These are phyloP conservation scores for Boletus edulis DNA, from an alignment of 768 basidiomycete species.

Conservation along the genomic window DNA sequence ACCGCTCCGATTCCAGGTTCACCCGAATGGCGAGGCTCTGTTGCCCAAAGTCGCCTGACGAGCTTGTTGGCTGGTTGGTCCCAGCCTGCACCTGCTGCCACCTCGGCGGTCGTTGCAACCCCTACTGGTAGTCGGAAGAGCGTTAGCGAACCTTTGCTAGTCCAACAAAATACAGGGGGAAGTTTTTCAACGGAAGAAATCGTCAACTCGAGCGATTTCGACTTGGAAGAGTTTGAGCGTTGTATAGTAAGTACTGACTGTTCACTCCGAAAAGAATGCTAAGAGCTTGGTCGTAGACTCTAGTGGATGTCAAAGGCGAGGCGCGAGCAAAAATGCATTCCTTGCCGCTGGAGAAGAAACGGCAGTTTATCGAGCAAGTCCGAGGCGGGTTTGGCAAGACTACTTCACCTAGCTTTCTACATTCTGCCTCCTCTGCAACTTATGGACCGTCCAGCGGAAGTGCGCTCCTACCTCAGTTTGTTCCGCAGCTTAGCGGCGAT, in stretches of 20 bases:
- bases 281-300: constrained; percentile 47
- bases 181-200: constrained; percentile 29
- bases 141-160: constrained; percentile 69
- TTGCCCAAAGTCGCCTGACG: constrained; percentile 60
- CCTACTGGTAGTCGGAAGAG: constrained; percentile 48
- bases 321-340: constrained; percentile 61
- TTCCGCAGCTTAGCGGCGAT: constrained; percentile 76
- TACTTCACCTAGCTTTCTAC: constrained; percentile 26
- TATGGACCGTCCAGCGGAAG: constrained; percentile 59
- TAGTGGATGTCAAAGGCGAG: constrained; percentile 70
- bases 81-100: constrained; percentile 41
- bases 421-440: constrained; percentile 42
- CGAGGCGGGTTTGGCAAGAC: constrained; percentile 35
- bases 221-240: constrained; percentile 54
- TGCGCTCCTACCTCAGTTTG: constrained; percentile 59
- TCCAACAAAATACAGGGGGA: constrained; percentile 45
- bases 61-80: constrained; percentile 69
- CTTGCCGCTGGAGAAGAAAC: constrained; percentile 61
- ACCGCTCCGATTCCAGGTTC: constrained; percentile 25
- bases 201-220: constrained; percentile 30
- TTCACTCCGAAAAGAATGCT: neutral
- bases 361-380: constrained; percentile 60
- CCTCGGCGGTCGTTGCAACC: constrained; percentile 26
- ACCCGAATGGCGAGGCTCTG: constrained; percentile 51
- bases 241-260: constrained; percentile 55